Evolutionary conservation across 2,329 filamentous ascomycete genomes (phyloP), one percentile per base, ranked within the genome.

Genomic region (Xylogone sp.): DNA sequence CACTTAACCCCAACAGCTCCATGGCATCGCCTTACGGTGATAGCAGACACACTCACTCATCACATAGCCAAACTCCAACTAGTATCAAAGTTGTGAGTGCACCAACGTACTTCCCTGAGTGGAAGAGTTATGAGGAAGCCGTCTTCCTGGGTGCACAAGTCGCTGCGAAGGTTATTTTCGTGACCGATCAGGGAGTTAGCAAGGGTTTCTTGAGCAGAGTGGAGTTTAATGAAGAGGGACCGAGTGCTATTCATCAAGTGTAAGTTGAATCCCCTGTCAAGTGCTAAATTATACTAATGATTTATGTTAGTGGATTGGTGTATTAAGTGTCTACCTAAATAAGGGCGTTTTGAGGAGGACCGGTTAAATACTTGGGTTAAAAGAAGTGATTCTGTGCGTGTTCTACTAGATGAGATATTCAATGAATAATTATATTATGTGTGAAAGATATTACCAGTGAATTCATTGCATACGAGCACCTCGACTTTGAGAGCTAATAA

Each of bases 21-120:
- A 66, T 68, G n/a, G 59, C 57, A 48, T 60, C 56, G 46, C 61
- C 59, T 21, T 53, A 51, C 20, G 53, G 55, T 18, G 56, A 58
- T 18, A 65, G 70, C 51, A 75, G 79, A 48, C 76, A 79, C 57
- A 71, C 75, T 6, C 82, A 86, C 56, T 81, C 81, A 2, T 79
- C 79, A 5, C 83, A 86, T 59, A 82, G 81, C 2, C 86, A 89
- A 62, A 84, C 83, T 1, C 86, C 86, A 0, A 87, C 81, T 0
- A 83, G 76, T 8, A 84, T 88, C 66, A 87, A 85, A 66, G 69
- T 78, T 3, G 75, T 83, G 20, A 85, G 82, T 62, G 75, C 83
- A 18, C 84, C 86, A 4, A 83, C 87, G 55, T 89, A 89, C 66
- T 88, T 88, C 60, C 82, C 86, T 0, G 86, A 89, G 61, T 89